These are phyloP conservation scores for Vaccinium myrtillus DNA, from an alignment of 148 eudicot species.

Conservation along the genomic window DNA sequence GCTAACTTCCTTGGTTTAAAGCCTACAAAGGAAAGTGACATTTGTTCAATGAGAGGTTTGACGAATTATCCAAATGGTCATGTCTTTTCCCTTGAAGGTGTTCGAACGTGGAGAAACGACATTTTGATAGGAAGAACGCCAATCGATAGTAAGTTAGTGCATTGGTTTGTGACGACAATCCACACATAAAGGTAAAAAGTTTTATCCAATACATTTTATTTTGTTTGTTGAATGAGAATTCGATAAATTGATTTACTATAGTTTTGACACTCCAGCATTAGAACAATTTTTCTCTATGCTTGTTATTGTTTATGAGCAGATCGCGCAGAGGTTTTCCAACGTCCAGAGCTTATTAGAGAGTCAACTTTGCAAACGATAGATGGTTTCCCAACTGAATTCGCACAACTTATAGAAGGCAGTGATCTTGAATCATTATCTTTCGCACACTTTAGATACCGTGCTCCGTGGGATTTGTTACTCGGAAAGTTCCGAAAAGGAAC, in stretches of 20 bases:
- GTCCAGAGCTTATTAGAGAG: slow-evolving; percentile 33
- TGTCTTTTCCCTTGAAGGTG: slow-evolving; percentile 31
- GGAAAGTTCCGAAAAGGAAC: slow-evolving; percentile 32
- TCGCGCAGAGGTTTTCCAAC: slow-evolving; percentile 27
- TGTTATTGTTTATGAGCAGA: not conserved
- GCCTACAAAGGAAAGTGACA: slow-evolving; percentile 29
- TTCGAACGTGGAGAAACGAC: slow-evolving; percentile 27
- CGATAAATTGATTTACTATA: no score
- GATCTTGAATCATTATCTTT: slow-evolving; percentile 39
- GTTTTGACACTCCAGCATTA: no score
- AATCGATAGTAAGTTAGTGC: slow-evolving; percentile 38
- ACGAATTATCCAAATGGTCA: slow-evolving; percentile 31
- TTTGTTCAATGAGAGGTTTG: slow-evolving; percentile 32
- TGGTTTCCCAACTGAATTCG: slow-evolving; percentile 31
- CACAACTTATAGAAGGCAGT: slow-evolving; percentile 29
- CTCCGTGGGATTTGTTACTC: not conserved
- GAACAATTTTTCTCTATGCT: no score
- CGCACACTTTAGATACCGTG: slow-evolving; percentile 13
- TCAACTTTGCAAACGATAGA: slow-evolving; percentile 21
- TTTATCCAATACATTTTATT: not conserved
- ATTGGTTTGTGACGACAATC: slow-evolving; percentile 35
- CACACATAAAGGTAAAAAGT: not conserved
- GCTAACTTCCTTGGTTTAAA: slow-evolving; percentile 36
- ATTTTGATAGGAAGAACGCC: slow-evolving; percentile 37
- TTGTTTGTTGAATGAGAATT: not conserved